These are phyloP conservation scores for Apiosordaria backusii DNA, from an alignment of 495 filamentous ascomycete genomes.

Conservation along the genomic window DNA sequence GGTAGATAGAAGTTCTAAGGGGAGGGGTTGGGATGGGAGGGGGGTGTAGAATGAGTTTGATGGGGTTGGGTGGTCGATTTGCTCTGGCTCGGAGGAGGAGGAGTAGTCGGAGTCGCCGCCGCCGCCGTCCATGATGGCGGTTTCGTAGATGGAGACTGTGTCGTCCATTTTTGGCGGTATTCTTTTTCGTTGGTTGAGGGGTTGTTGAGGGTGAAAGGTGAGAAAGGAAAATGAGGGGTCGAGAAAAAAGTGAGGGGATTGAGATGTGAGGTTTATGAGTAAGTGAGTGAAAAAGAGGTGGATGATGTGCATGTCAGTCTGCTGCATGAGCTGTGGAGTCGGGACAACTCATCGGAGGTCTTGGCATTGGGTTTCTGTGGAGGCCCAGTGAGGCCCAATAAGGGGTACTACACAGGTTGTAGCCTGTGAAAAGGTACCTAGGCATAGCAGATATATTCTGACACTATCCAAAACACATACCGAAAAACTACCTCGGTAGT, in stretches of 20 bases:
- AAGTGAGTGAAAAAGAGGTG: not conserved
- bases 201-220: not conserved
- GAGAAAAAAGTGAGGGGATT: not conserved
- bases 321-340: not conserved
- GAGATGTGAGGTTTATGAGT: not conserved
- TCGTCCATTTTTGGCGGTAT: not conserved
- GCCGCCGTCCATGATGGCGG: not conserved
- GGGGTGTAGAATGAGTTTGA: not conserved
- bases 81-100: not conserved
- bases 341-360: not conserved
- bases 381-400: not conserved
- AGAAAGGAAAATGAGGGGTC: not conserved
- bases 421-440: too few relatives aligned
- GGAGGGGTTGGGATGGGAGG: not conserved
- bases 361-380: not conserved
- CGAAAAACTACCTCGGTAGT: not conserved
- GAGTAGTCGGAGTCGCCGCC: too few relatives aligned
- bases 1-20: not conserved
- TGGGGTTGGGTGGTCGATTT: not conserved
- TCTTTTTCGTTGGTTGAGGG: not conserved
- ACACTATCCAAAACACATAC: not conserved
- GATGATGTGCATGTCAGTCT: not conserved
- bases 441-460: not conserved
- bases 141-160: not conserved
- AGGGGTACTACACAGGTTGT: too few relatives aligned